A percentile compares a stretch with the other conserved stretches of the same genome.
phyloP scores from a whole-genome alignment of 1,284 basidiomycete species.

The Laetiporus sulphureus region DNA sequence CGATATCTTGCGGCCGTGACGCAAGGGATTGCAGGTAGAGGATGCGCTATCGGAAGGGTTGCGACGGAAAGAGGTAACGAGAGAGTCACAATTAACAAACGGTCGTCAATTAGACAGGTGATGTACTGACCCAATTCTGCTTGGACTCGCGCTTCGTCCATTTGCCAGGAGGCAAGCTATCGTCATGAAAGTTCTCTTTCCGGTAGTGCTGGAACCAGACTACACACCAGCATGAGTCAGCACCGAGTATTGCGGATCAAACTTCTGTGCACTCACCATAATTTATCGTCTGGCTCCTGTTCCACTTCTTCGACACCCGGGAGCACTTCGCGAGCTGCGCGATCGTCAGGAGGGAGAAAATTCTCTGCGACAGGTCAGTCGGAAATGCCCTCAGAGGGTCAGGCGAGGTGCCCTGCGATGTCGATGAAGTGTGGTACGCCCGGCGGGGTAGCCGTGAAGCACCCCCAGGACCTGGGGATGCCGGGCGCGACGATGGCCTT shows the following conservation, averaged over 20 bases:
- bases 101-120: too few species aligned
- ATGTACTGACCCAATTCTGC: slow-evolving; percentile 70
- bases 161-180: slow-evolving; percentile 68
- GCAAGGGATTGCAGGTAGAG: slow-evolving; percentile 45
- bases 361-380: slow-evolving; percentile 72
- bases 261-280: slow-evolving; percentile 53
- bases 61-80: too few species aligned
- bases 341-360: slow-evolving; percentile 65
- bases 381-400: slow-evolving; percentile 72
- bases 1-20: slow-evolving; percentile 32
- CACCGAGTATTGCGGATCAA: neutral
- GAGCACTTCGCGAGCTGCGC: slow-evolving; percentile 70
- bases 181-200: slow-evolving; percentile 75
- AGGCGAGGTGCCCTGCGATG: slow-evolving; percentile 19
- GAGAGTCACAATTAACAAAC: too few species aligned
- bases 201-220: slow-evolving; percentile 89
- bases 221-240: slow-evolving; percentile 24
- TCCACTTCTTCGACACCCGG: slow-evolving; percentile 80
- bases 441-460: slow-evolving; percentile 34
- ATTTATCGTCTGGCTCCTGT: slow-evolving; percentile 81
- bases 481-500: slow-evolving; percentile 41
- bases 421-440: slow-evolving; percentile 32
- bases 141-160: slow-evolving; percentile 85
- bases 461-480: slow-evolving; percentile 53
- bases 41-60: slow-evolving; percentile 39